phyloP scores from a whole-genome alignment of 192 early-diverging fungal species.

The Pilaira anomala region DNA sequence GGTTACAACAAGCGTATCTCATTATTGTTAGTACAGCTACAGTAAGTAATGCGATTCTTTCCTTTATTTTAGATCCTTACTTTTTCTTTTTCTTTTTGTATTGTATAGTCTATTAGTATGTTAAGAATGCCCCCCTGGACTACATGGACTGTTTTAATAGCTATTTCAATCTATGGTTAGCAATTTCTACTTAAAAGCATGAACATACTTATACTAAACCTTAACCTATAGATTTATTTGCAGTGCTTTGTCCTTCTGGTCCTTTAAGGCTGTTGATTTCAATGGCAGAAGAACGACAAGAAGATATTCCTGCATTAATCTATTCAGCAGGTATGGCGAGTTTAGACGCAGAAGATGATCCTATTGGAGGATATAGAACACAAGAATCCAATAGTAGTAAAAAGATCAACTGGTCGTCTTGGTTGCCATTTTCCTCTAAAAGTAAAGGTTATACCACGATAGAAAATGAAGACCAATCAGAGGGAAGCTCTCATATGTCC shows the following conservation, averaged over 20 bases:
- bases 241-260: conserved; percentile 76
- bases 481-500: background rate
- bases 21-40: conserved; percentile 70
- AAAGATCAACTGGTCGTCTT: background rate
- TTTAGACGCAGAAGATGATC: background rate
- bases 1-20: conserved; percentile 70
- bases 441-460: background rate
- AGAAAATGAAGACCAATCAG: background rate
- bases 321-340: conserved; percentile 47
- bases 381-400: background rate
- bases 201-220: background rate
- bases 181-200: background rate
- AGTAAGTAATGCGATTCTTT: conserved; percentile 38
- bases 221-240: conserved; percentile 58
- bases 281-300: conserved; percentile 56
- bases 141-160: conserved; percentile 67
- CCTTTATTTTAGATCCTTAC: conserved; percentile 5
- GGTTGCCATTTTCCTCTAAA: background rate
- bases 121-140: conserved; percentile 58
- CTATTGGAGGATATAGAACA: background rate
- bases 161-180: conserved; percentile 73
- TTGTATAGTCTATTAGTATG: conserved; percentile 56
- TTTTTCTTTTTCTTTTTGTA: background rate
- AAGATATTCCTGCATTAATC: conserved; percentile 67
- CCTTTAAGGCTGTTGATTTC: conserved; percentile 71